Conservation (phyloP, 805 yeast genomes). For the Kuraishia hungarica region DNA sequence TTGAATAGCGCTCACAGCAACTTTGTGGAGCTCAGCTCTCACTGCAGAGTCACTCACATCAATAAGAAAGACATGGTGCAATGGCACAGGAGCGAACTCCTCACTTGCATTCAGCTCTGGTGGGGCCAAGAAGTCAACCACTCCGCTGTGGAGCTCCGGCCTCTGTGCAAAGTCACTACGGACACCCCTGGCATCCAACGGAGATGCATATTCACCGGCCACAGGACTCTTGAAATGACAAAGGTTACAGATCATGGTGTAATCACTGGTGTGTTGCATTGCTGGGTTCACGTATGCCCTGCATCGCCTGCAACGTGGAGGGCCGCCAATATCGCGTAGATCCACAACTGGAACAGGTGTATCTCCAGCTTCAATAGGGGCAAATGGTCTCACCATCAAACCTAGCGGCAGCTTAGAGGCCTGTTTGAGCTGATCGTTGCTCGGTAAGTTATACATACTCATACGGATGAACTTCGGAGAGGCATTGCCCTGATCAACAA, state of each 20-base stretch:
- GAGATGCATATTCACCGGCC: conserved; percentile 58
- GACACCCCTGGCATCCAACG: conserved; percentile 50
- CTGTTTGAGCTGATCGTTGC: conserved; percentile 56
- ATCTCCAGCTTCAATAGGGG: conserved; percentile 43
- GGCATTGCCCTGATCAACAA: conserved; percentile 78
- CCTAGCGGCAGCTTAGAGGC: conserved; percentile 78
- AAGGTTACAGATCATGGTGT: conserved; percentile 72
- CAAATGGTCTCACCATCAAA: conserved; percentile 77
- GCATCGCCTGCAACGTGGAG: conserved; percentile 88
- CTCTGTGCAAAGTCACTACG: conserved; percentile 55
- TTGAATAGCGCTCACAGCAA: conserved; percentile 65
- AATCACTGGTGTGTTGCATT: conserved; percentile 56
- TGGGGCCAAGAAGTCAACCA: conserved; percentile 81
- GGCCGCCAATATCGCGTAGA: conserved; percentile 46
- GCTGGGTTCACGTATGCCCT: conserved; percentile 84
- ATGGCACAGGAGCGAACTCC: conserved; percentile 29
- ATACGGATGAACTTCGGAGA: conserved; percentile 73
- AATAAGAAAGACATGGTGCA: conserved; percentile 65
- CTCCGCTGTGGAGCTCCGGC: conserved; percentile 76
- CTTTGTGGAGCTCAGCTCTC: conserved; percentile 49
- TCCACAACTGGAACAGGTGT: conserved; percentile 63
- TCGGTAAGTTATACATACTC: conserved; percentile 79
- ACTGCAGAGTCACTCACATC: conserved; percentile 59
- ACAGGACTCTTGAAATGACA: conserved; percentile 71
- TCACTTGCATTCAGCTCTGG: conserved; percentile 51